Evolutionary conservation across 2,329 filamentous ascomycete genomes (phyloP).

Genomic region (Alternaria consortialis): DNA sequence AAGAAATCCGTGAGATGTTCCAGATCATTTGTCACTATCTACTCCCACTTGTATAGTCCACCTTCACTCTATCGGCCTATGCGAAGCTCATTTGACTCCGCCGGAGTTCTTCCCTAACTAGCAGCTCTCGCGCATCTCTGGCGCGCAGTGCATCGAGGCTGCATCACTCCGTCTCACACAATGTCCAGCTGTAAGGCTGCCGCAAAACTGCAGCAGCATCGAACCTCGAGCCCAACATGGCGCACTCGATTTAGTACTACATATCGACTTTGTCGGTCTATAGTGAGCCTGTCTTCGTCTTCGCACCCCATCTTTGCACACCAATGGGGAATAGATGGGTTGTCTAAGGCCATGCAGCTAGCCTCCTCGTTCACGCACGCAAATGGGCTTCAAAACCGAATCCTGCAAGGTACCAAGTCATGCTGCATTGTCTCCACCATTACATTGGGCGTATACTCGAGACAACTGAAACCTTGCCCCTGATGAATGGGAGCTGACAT

Average conservation of each 20-base stretch:
- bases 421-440: neutral
- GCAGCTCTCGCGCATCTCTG: neutral
- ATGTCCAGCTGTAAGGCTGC: neutral
- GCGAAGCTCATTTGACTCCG: neutral
- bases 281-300: neutral
- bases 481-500: conserved; percentile 24
- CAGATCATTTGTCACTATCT: neutral
- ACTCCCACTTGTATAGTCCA: neutral
- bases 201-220: neutral
- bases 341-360: neutral
- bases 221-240: neutral
- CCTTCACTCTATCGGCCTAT: neutral
- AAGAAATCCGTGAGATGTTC: neutral
- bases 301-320: neutral
- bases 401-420: neutral
- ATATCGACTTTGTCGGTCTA: neutral
- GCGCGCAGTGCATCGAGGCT: neutral
- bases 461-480: conserved; percentile 11
- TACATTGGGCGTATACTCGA: conserved; percentile 3
- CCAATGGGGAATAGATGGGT: neutral
- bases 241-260: neutral
- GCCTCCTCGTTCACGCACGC: neutral
- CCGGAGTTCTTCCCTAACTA: neutral
- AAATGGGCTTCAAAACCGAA: neutral
- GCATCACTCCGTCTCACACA: neutral